These are phyloP conservation scores for Blastocladiella britannica DNA, from an alignment of 192 early-diverging fungal species.

Conservation along the genomic window DNA sequence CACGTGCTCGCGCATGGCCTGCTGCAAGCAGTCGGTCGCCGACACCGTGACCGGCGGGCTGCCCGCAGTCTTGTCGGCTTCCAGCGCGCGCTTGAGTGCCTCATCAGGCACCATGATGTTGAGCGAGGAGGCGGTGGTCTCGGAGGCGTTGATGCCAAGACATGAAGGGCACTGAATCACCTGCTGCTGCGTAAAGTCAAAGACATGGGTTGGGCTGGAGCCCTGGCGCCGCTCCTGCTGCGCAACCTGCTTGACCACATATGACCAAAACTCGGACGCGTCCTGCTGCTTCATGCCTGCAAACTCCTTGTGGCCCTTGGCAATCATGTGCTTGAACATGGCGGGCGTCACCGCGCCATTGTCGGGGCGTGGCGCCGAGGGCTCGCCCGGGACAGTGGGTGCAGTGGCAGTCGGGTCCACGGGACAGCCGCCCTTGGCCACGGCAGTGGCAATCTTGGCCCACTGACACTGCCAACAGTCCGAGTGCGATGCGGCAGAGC, in stretches of 20 bases:
- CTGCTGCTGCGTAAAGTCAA: slow-evolving; percentile 62
- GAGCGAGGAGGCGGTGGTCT: slow-evolving; percentile 17
- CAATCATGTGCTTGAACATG: slow-evolving; percentile 80
- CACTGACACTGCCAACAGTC: slow-evolving; percentile 77
- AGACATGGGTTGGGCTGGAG: slow-evolving; percentile 52
- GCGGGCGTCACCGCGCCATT: slow-evolving; percentile 71
- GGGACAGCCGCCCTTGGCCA: background rate
- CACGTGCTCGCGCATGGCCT: slow-evolving; percentile 5
- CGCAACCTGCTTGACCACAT: slow-evolving; percentile 47
- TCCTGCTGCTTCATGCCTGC: slow-evolving; percentile 97
- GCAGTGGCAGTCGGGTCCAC: too few species aligned
- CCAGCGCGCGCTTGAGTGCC: background rate
- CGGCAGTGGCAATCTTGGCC: slow-evolving; percentile 49
- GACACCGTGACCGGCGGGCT: background rate
- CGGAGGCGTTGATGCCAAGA: slow-evolving; percentile 54
- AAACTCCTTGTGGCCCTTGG: slow-evolving; percentile 81
- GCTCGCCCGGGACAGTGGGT: too few species aligned
- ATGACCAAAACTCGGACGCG: slow-evolving; percentile 80
- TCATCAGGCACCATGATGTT: background rate
- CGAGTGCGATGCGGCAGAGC: slow-evolving; percentile 35
- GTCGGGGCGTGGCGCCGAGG: too few species aligned
- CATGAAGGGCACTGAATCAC: slow-evolving; percentile 73
- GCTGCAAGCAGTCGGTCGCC: background rate
- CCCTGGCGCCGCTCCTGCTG: slow-evolving; percentile 48
- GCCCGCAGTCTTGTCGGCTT: slow-evolving; percentile 10